Percentiles rank a stretch among this genome's conserved stretches.
phyloP scores from a whole-genome alignment of 2,329 filamentous ascomycete species.

The Hypoxylon sp. region DNA sequence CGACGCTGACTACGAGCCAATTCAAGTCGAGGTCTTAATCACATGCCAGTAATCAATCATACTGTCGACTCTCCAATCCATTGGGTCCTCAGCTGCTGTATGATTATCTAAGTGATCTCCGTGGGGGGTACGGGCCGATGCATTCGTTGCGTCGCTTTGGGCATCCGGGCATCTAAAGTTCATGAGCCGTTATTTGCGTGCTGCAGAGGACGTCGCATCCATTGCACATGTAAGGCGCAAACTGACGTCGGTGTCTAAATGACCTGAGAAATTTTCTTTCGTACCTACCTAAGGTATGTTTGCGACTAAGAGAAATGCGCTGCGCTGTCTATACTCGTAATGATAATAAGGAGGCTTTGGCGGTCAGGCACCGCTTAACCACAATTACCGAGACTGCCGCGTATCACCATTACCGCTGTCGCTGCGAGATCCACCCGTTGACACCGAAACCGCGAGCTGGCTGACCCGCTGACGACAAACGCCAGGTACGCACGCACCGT shows the following conservation, averaged over 20 bases:
- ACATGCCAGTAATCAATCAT: slow-evolving; percentile 24
- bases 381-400: slow-evolving; percentile 21
- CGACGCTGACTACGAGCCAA: slow-evolving; percentile 2
- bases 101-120: slow-evolving; percentile 8
- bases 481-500: slow-evolving; percentile 29
- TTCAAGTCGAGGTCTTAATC: not conserved
- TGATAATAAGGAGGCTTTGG: slow-evolving; percentile 29
- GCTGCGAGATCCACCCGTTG: slow-evolving; percentile 11
- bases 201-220: slow-evolving; percentile 22
- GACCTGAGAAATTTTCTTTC: not conserved
- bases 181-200: slow-evolving; percentile 8
- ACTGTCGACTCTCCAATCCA: slow-evolving; percentile 12
- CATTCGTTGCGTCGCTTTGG: slow-evolving; percentile 29
- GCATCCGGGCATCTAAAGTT: slow-evolving; percentile 20
- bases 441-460: not conserved
- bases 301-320: not conserved
- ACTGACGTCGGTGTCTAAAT: slow-evolving; percentile 12
- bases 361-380: slow-evolving; percentile 27
- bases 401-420: slow-evolving; percentile 35
- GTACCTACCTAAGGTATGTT: too few species aligned
- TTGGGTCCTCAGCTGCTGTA: slow-evolving; percentile 14
- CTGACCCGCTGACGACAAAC: slow-evolving; percentile 25
- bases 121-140: slow-evolving; percentile 32
- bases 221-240: slow-evolving; percentile 22
- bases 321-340: slow-evolving; percentile 15